These are phyloP conservation scores for Plantago major DNA, from an alignment of 257 asterid genomes.

Conservation along the genomic window DNA sequence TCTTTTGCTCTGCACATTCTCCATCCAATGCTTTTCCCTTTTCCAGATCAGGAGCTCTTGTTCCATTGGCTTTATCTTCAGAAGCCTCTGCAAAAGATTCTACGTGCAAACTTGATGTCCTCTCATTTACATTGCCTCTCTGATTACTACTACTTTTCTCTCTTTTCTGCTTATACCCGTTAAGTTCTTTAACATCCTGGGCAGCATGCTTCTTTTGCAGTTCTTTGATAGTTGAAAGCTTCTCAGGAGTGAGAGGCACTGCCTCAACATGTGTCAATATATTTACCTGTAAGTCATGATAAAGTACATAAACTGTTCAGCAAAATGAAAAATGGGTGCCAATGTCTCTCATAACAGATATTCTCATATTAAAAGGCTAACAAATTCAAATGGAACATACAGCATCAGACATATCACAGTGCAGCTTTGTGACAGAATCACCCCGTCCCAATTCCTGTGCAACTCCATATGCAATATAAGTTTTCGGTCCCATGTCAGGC, in stretches of 20 bases:
- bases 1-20: background rate
- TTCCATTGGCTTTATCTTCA: background rate
- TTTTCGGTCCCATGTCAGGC: conserved; percentile 90
- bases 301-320: background rate
- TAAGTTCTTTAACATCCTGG: conserved; percentile 48
- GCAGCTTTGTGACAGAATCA: conserved; percentile 19
- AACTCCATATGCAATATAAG: conserved; percentile 78
- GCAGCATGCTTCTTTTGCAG: conserved; percentile 38
- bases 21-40: background rate
- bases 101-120: background rate
- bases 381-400: conserved; percentile 20
- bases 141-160: background rate
- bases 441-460: conserved; percentile 75
- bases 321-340: background rate
- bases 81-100: background rate
- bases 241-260: conserved; percentile 14
- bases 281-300: conserved; percentile 46
- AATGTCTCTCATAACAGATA: too few species aligned
- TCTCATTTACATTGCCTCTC: background rate
- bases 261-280: conserved; percentile 58
- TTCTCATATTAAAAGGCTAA: background rate
- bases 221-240: conserved; percentile 15
- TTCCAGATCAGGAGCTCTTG: background rate
- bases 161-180: conserved; percentile 9
- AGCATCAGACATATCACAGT: conserved; percentile 10